Base-by-base conservation (phyloP, 2,329 filamentous ascomycete species). In the Aspergillus felis region DNA sequence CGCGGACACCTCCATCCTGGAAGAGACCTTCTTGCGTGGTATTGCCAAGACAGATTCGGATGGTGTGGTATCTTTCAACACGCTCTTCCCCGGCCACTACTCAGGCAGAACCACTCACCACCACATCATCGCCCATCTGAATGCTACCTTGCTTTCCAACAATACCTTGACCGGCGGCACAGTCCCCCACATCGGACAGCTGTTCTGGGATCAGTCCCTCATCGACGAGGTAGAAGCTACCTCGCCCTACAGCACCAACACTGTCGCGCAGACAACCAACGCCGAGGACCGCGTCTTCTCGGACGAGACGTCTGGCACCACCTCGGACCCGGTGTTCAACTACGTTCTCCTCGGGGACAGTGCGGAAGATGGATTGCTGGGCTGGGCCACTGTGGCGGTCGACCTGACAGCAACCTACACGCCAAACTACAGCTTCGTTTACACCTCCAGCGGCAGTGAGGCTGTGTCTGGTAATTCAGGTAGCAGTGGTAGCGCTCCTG, bases 141-240 rank as follows among this genome's bases (percentile, higher is more conserved):
- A 71, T 10, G 66, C 64, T 6, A 59, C 63, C 14, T 61, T 78
- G 8, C 52, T 70, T 38, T 28, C 60, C 1, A 70, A 70, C 54
- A 64, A 65, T 22, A 70, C 68, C 1, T 78, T 82, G 57, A 72
- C 74, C 41, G 81, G 78, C 53, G 77, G 76, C 22, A 76, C 71
- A 44, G 78, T 83, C 52, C 77, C 81, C 8, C 85, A 88, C 69
- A 79, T 87, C 42, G 85, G 85, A 20, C 85, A 88, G 68, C 66
- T 85, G 50, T 87, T 84, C 76, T 84, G 82, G 48, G 83, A 87
- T 64, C 80, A 86, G 66, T 73, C 75, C 56, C 77, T 87, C 17
- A 76, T 82, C 61, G 64, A 61, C 27, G 60, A 75, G 46, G 81
- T 87, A 52, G 79, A 83, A 61, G 69, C 69, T 3, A 74, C 73